These are phyloP conservation scores for Chytridiales sp. DNA, from an alignment of 371 early-diverging fungal genomes.

Conservation along the genomic window DNA sequence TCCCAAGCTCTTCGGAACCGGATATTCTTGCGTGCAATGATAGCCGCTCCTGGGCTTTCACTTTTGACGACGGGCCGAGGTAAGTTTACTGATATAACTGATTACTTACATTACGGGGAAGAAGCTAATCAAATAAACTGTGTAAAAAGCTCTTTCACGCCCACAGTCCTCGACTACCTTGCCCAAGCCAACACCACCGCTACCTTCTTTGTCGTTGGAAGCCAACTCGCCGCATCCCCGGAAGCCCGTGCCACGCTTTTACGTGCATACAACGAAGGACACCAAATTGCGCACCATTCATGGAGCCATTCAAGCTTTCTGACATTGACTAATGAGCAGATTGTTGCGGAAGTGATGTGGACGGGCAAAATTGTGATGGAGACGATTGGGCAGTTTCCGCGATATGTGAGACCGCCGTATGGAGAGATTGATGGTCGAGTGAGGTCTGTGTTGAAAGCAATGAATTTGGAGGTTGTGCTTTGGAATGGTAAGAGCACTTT, in stretches of 20 bases:
- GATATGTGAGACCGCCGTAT: constrained; percentile 54
- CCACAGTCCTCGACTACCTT: constrained; percentile 19
- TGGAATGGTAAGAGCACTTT: constrained; percentile 22
- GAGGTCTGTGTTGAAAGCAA: constrained; percentile 21
- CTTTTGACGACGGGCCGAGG: constrained; percentile 28
- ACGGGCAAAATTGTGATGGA: constrained; percentile 53
- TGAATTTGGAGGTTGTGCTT: constrained; percentile 25
- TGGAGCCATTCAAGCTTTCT: constrained; percentile 65
- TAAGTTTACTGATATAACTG: background rate
- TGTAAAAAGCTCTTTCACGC: constrained; percentile 19
- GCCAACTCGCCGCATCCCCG: background rate
- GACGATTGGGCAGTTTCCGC: constrained; percentile 47
- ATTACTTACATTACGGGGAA: too few species aligned
- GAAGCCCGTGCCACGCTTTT: background rate
- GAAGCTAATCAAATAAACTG: background rate
- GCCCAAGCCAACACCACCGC: constrained; percentile 21
- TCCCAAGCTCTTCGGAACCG: background rate
- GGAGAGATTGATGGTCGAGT: constrained; percentile 41
- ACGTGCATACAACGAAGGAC: constrained; percentile 15
- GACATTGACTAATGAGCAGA: constrained; percentile 65
- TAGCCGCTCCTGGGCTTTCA: constrained; percentile 22
- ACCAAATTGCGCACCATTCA: constrained; percentile 17
- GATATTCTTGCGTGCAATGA: constrained; percentile 23
- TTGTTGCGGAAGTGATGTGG: constrained; percentile 66
- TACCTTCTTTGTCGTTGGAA: constrained; percentile 48